Base-by-base conservation (phyloP, 202 grass and related monocot genomes). In the Setaria viridis region DNA sequence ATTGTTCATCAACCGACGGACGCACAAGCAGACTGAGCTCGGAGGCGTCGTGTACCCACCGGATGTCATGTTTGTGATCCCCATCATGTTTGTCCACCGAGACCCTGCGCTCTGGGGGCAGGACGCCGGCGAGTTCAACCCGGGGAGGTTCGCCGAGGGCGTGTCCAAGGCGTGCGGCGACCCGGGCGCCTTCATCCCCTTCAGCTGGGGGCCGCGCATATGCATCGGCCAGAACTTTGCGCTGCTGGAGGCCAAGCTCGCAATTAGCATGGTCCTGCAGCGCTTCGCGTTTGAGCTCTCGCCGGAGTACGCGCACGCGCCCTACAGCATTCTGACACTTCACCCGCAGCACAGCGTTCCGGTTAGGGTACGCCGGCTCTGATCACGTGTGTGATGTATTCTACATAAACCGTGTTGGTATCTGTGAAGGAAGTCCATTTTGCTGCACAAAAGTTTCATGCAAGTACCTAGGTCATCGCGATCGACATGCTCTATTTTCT, bases 181-280 rank as follows among this genome's bases (percentile, higher is more conserved):
- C 59, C 58, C 46, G 3, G 58, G 76, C 4, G 89, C 89, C 7
- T 97, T 92, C 73, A 83, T 94, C 67, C 91, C 91, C 16, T 94
- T 97, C 49, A 62, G 94, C 15, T 79, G 83, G 69, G 94, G 89
- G 10, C 91, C 89, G 8, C 75, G 91, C 9, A 50, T 62, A 37
- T 97, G 94, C 87, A 92, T 97, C 3, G 94, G 90, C 0, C 94
- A 97, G 68, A 97, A 89, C 74, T 92, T 94, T 8, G 87, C 94
- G 4, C 13, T 97, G 66, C 33, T 87, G 11, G 87, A 91, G 77
- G 86, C 84, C 2, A 90, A 94, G 76, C 11, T 91, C 72, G 84
- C 56, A 3, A 0, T 91, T 32, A 45, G 53, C 49, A 85, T 82
- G 80, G 76, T 91, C 50, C 83, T 97, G 21, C 94, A 94, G 34